These are phyloP conservation scores for Coemansia reversa DNA, from an alignment of 192 early-diverging fungal genomes.

Conservation along the genomic window DNA sequence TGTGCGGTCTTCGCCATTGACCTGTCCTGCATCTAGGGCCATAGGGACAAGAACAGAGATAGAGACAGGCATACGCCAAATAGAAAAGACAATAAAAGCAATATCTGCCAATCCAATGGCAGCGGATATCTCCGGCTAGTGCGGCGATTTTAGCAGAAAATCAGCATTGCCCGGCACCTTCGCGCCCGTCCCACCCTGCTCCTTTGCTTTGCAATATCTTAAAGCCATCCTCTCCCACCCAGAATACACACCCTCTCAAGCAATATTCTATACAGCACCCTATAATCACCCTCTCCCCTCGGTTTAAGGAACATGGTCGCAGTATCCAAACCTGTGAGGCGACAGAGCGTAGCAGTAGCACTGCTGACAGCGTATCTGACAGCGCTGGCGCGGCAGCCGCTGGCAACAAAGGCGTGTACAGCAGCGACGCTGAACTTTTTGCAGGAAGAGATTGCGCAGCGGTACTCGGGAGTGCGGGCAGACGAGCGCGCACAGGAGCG, in stretches of 20 bases:
- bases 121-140: not conserved
- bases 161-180: not conserved
- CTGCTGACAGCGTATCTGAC: constrained; percentile 64
- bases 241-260: not conserved
- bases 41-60: not conserved
- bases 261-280: not conserved
- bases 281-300: not conserved
- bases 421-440: constrained; percentile 70
- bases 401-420: constrained; percentile 80
- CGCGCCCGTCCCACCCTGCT: not conserved
- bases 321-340: constrained; percentile 43
- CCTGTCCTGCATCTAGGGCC: no score
- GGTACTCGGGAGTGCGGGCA: constrained; percentile 58
- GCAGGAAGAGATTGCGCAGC: constrained; percentile 76
- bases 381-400: constrained; percentile 62
- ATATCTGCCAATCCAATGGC: not conserved
- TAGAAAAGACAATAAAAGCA: not conserved
- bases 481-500: constrained; percentile 44
- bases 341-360: constrained; percentile 37
- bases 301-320: constrained; percentile 30
- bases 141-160: not conserved
- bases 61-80: not conserved
- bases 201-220: not conserved
- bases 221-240: not conserved
- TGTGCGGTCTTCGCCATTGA: no score